Percentiles rank a stretch among this genome's conserved stretches.
Conservation (phyloP, 192 early-diverging fungal genomes). For the Coemansia sp. region DNA sequence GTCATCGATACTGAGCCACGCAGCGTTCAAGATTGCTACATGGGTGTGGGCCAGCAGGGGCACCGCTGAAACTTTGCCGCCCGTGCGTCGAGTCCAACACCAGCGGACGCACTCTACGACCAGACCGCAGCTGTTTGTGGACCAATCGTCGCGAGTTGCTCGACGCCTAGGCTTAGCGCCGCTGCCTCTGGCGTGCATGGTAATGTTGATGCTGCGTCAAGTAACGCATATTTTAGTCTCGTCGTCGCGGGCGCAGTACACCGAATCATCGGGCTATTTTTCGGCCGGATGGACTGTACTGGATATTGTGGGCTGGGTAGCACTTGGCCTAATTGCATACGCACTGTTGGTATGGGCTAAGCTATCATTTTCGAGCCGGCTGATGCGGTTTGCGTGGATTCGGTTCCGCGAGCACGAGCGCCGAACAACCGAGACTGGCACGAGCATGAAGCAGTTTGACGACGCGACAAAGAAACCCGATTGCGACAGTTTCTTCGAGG, state of each 20-base stretch:
- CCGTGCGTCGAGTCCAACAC: constrained; percentile 14
- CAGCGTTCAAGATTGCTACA: constrained; percentile 16
- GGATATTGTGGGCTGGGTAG: constrained; percentile 49
- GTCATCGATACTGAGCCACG: constrained; percentile 37
- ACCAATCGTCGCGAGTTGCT: constrained; percentile 52
- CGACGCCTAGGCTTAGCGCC: constrained; percentile 51
- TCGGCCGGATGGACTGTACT: constrained; percentile 25
- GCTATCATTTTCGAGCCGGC: constrained; percentile 71
- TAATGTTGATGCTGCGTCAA: constrained; percentile 48
- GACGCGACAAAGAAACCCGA: constrained; percentile 55
- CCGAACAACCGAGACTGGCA: constrained; percentile 11
- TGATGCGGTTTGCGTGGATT: constrained; percentile 70
- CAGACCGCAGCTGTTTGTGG: constrained; percentile 45
- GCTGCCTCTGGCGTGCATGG: constrained; percentile 49
- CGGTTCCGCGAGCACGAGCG: constrained; percentile 61
- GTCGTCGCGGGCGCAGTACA: constrained; percentile 17
- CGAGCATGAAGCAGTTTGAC: constrained; percentile 39
- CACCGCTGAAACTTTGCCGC: constrained; percentile 3
- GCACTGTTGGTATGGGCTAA: constrained; percentile 66
- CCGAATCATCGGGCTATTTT: neutral
- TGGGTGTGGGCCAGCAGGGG: constrained; percentile 17
- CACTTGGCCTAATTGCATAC: constrained; percentile 56
- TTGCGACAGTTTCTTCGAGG: constrained; percentile 31
- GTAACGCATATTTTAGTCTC: constrained; percentile 32
- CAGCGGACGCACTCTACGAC: constrained; percentile 33